phyloP scores from a whole-genome alignment of 768 basidiomycete genomes.

The Mycena crocata region DNA sequence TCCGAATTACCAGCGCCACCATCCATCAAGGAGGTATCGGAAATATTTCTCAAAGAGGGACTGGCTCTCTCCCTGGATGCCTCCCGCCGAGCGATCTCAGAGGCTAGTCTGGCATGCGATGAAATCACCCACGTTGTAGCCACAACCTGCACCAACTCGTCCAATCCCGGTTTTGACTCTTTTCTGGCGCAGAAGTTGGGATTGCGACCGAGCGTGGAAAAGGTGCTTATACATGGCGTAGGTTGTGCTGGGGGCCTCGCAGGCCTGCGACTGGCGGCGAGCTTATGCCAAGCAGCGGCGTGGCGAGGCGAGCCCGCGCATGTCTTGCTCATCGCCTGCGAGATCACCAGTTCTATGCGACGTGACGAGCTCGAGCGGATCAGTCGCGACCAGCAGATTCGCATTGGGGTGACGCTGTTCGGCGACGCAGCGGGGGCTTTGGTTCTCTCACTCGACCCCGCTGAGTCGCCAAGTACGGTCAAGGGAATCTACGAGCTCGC shows the following conservation, averaged over 20 bases:
- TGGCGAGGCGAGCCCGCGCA: slow-evolving; percentile 19
- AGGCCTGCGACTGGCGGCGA: slow-evolving; percentile 18
- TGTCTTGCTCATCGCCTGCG: slow-evolving; percentile 22
- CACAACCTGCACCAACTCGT: slow-evolving; percentile 28
- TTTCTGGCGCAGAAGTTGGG: slow-evolving; percentile 20
- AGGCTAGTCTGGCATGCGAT: slow-evolving; percentile 9
- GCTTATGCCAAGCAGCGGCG: slow-evolving; percentile 21
- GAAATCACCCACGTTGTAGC: slow-evolving; percentile 23
- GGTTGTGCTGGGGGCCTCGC: slow-evolving; percentile 27
- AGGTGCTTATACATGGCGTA: slow-evolving; percentile 25
- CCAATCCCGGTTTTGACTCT: slow-evolving; percentile 23
- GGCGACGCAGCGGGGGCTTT: slow-evolving; percentile 23
- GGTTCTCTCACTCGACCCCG: slow-evolving; percentile 14
- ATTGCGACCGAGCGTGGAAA: slow-evolving; percentile 17
- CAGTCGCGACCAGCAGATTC: slow-evolving; percentile 23
- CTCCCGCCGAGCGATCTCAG: slow-evolving; percentile 6
- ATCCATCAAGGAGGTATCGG: slow-evolving; percentile 20
- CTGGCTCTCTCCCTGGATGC: slow-evolving; percentile 18
- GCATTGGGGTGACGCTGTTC: slow-evolving; percentile 17
- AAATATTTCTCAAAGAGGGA: slow-evolving; percentile 21
- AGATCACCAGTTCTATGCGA: slow-evolving; percentile 16
- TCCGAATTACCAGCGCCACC: slow-evolving; percentile 6
- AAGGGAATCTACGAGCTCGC: slow-evolving; percentile 26
- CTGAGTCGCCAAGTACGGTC: no score
- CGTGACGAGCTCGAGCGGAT: slow-evolving; percentile 20